phyloP scores from a whole-genome alignment of 1,139 yeast species.

The Pneumocystis oryctolagi region DNA sequence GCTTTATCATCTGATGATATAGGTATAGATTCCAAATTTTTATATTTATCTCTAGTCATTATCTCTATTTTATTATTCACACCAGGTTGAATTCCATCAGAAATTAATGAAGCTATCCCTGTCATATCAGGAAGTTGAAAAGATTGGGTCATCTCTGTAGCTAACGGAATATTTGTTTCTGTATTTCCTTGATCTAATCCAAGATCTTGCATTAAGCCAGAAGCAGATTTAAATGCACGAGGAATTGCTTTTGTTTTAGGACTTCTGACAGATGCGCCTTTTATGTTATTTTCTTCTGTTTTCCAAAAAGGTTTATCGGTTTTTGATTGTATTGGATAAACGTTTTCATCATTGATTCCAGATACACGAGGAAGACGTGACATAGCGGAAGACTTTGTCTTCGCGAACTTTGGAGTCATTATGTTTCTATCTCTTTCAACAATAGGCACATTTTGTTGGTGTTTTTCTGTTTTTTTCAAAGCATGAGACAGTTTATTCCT shows the following conservation, averaged over 20 bases:
- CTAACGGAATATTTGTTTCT: conserved; percentile 4
- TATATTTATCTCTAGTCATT: background rate
- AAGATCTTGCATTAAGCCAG: conserved; percentile 8
- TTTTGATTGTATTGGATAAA: background rate
- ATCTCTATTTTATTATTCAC: background rate
- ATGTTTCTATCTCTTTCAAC: background rate
- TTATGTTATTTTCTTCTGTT: background rate
- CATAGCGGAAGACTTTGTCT: background rate
- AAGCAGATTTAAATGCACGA: conserved; percentile 8
- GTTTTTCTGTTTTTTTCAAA: background rate
- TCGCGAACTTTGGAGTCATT: background rate
- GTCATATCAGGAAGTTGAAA: conserved; percentile 2
- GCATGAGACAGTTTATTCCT: background rate
- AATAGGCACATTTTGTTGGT: background rate
- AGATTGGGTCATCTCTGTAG: conserved; percentile 6
- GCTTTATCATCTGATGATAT: conserved; percentile 16
- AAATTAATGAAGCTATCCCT: background rate
- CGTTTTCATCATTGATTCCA: background rate
- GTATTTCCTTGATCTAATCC: conserved; percentile 5
- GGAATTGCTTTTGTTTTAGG: background rate
- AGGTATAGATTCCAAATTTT: conserved; percentile 13
- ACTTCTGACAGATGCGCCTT: background rate
- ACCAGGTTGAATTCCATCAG: conserved; percentile 3
- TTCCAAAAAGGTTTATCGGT: background rate
- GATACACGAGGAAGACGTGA: background rate